phyloP scores from a whole-genome alignment of 257 asterid genomes.

The Gentiana straminea region DNA sequence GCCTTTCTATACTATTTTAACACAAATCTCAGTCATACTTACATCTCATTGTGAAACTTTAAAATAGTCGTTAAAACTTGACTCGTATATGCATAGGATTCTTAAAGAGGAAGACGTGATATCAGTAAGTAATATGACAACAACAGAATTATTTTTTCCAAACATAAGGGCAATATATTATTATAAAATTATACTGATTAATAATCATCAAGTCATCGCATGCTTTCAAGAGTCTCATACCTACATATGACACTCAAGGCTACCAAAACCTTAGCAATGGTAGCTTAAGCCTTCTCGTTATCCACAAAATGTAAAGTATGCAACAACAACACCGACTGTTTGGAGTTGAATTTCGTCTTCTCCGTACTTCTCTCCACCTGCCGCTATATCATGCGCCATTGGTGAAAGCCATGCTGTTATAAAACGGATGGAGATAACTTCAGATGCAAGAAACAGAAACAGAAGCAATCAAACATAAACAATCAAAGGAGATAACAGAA shows the following conservation, averaged over 20 bases:
- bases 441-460: too few relatives aligned
- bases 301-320: slow-evolving; percentile 75
- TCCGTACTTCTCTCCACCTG: slow-evolving; percentile 60
- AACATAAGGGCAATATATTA: neutral
- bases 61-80: too few relatives aligned
- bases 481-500: too few relatives aligned
- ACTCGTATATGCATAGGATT: too few relatives aligned
- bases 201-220: too few relatives aligned
- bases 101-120: too few relatives aligned
- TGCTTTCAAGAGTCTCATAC: slow-evolving; percentile 25
- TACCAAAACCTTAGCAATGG: slow-evolving; percentile 72
- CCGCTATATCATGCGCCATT: slow-evolving; percentile 65
- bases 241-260: slow-evolving; percentile 64
- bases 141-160: too few relatives aligned
- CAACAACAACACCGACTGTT: slow-evolving; percentile 38
- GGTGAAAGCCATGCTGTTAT: slow-evolving; percentile 76
- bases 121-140: too few relatives aligned
- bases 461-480: too few relatives aligned
- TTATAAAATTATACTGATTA: slow-evolving; percentile 10
- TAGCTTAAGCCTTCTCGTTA: slow-evolving; percentile 78
- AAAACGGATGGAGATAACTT: too few relatives aligned
- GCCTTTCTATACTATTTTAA: neutral
- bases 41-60: too few relatives aligned
- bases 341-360: slow-evolving; percentile 48
- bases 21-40: neutral